Evolutionary conservation across 2,329 filamentous ascomycete genomes (phyloP).

Genomic region (Chaetomium sp.): DNA sequence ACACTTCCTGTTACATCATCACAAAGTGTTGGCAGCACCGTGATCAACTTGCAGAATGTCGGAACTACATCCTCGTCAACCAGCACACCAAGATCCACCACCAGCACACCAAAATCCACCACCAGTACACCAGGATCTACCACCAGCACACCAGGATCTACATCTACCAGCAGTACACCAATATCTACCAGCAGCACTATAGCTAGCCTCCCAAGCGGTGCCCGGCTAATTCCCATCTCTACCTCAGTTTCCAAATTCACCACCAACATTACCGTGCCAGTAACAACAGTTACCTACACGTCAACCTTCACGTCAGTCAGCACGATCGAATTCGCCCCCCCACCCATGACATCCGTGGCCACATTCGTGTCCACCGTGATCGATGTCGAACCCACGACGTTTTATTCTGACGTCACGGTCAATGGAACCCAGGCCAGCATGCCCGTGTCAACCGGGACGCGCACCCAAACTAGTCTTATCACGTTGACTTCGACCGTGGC

Average conservation of each 20-base stretch:
- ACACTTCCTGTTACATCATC: background rate
- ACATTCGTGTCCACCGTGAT: conserved; percentile 13
- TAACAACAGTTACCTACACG: conserved; percentile 19
- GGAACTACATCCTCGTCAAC: conserved; percentile 2
- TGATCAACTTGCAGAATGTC: background rate
- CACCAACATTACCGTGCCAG: conserved; percentile 22
- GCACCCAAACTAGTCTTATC: background rate
- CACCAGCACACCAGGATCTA: no score
- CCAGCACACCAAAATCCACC: no score
- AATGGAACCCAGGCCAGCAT: conserved; percentile 13
- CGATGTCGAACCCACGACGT: conserved; percentile 3
- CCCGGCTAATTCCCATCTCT: conserved; percentile 18
- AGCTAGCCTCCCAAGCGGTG: conserved; percentile 22
- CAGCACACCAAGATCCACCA: background rate
- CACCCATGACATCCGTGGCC: no score
- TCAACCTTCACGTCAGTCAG: conserved; percentile 16
- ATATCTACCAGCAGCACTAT: no score
- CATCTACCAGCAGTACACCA: no score
- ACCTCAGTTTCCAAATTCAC: conserved; percentile 26
- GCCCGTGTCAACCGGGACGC: conserved; percentile 3
- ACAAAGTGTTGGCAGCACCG: background rate
- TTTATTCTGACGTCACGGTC: conserved; percentile 18
- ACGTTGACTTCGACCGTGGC: conserved; percentile 16
- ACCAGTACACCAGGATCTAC: no score
- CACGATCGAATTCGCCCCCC: conserved; percentile 14